Percentiles rank a stretch among this genome's conserved stretches.
These are phyloP conservation scores for Byssoonygena ceratinophila DNA, from an alignment of 2,329 filamentous ascomycete genomes.

Conservation along the genomic window DNA sequence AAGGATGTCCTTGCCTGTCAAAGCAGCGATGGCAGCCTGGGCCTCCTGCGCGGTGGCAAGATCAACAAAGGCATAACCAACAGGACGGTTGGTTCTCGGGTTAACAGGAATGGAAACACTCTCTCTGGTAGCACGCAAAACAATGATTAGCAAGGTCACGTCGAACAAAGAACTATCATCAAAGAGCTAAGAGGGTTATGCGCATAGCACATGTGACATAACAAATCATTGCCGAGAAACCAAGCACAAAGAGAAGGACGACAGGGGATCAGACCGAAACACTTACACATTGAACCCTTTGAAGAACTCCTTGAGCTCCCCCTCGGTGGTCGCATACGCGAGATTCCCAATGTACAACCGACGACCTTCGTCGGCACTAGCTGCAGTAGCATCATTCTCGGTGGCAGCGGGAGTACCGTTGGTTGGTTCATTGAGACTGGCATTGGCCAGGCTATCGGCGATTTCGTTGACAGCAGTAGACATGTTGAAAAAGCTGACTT, in stretches of 20 bases:
- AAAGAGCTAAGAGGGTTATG: not conserved
- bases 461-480: conserved; percentile 68
- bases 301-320: conserved; percentile 99
- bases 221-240: not conserved
- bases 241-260: not conserved
- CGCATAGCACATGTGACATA: not conserved
- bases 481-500: conserved; percentile 52
- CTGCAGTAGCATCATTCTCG: conserved; percentile 82
- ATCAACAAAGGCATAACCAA: conserved; percentile 98
- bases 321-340: conserved; percentile 99
- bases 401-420: conserved; percentile 54
- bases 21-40: conserved; percentile 85
- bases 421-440: conserved; percentile 46
- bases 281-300: conserved; percentile 98
- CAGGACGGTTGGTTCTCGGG: conserved; percentile 93
- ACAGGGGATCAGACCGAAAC: not conserved
- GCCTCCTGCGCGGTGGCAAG: conserved; percentile 90
- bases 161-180: not conserved
- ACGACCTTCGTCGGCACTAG: conserved; percentile 96
- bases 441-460: conserved; percentile 55
- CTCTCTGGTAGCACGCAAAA: conserved; percentile 52
- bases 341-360: conserved; percentile 99
- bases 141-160: conserved; percentile 27
- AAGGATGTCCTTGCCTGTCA: conserved; percentile 94
- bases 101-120: conserved; percentile 99